These are phyloP conservation scores for Pichia thaimueangensis DNA, from an alignment of 805 yeast species.

Conservation along the genomic window DNA sequence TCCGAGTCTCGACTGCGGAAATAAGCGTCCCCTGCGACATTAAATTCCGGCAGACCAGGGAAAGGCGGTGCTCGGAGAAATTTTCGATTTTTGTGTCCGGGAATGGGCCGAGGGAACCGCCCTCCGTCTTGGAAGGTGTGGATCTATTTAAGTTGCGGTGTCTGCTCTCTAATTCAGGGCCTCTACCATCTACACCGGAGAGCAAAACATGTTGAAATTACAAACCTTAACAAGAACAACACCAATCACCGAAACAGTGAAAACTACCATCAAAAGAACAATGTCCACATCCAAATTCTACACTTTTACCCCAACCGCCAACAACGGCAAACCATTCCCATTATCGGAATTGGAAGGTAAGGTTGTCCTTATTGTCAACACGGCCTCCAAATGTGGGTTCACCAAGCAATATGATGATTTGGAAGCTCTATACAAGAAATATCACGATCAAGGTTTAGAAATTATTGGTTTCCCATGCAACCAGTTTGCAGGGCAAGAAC, in stretches of 20 bases:
- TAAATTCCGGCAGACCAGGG: no score
- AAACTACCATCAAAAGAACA: neutral
- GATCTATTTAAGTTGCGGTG: no score
- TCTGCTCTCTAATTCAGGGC: no score
- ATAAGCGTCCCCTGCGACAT: no score
- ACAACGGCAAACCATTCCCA: slow-evolving; percentile 51
- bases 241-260: no score
- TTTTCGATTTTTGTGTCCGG: no score
- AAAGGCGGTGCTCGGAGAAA: no score
- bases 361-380: slow-evolving; percentile 78
- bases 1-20: no score
- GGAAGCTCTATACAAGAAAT: slow-evolving; percentile 61
- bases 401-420: slow-evolving; percentile 73
- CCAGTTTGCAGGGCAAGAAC: slow-evolving; percentile 80
- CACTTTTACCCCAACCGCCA: slow-evolving; percentile 59
- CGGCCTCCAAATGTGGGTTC: slow-evolving; percentile 79
- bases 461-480: slow-evolving; percentile 87
- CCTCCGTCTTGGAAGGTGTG: no score
- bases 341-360: slow-evolving; percentile 64
- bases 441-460: slow-evolving; percentile 54
- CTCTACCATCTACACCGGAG: no score
- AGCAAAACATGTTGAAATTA: no score
- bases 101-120: neutral
- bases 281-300: slow-evolving; percentile 60
- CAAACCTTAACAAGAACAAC: no score